Base-by-base conservation (phyloP, 75 land plant species). In the Pinus albicaulis region DNA sequence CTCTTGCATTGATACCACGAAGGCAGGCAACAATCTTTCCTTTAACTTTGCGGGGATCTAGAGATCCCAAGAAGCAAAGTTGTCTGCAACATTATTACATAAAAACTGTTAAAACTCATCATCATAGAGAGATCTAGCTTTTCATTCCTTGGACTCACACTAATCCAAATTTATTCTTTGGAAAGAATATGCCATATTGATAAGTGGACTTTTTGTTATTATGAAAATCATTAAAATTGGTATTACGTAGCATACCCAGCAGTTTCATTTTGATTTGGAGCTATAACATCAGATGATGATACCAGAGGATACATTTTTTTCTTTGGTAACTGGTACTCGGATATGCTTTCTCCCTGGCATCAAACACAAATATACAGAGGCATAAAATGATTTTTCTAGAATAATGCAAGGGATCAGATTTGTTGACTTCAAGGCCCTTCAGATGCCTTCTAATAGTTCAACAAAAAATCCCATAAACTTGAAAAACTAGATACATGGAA, bases 21-120 rank as follows among this genome's bases (percentile, higher is more conserved):
- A 83, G 38, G 75, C 93, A 90, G 0, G 83, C 87, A 59, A 91
- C 82, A 17, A 87, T 85, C 84, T 89, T 92, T 16, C 92, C 90
- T 72, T 74, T 72, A 74, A 81, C 83, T 78, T 86, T 90, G 74
- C 56, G 59, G 0, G 85, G 84, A 55, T 90, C 89, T 59, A 92
- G 79, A 11, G 84, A 36, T 61, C 86, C 85, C 22, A 17, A 24
- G 22, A 75, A 19, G 60, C 91, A 89, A 25, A 77, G 55, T 26
- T 20, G 5, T 10, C 86, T 90, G 81, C 86, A 78, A 76, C 15
- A 57, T 52, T 57, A 64, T 55, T 75, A 70, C 12, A 74, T 22
- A 26, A 63, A 65, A 15, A 16, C 24, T 62, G 3, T 23, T 26
- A 34, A 71, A 52, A 72, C 34, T 28, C 41, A 16, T 71, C 23